Evolutionary conservation across 129 eudicot species (phyloP), one percentile per base, ranked within the genome.

Genomic region (Centrapalus pauciflorus): DNA sequence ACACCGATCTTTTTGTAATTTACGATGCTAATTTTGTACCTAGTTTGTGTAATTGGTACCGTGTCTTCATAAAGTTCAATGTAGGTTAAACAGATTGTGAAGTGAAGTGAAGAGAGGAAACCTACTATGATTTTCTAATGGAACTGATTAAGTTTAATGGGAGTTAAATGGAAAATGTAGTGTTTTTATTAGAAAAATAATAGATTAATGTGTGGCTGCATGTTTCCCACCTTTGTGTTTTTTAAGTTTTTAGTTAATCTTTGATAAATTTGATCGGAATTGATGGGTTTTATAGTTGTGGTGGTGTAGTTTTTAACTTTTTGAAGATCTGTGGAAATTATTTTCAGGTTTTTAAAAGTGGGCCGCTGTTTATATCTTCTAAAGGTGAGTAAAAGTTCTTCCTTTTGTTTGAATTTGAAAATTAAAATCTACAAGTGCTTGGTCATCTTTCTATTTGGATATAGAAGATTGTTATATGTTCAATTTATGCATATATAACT

Each of bases 331-430:
- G 59, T 37, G 46, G 49, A 64, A 38, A 52, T 58, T 32, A 17
- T 63, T 55, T 72, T 37, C 91, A 93, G 98, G 90, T 89, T 48
- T 88, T 93, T 74, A 93, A 89, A 82, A 93, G 96, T 46, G 98
- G 98, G 65, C 95, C 94, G 12, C 83, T 93, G 33, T 87, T 88
- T 71, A 93, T 93, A 67, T 93, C 98, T 48, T 93, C 98, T 0
- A 93, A 89, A 88, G 96, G 98, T 88, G 55, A 54, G 88, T 80
- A 2, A 45, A 65, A 1, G 5, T 34, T 62, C 28, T 55, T 51
- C 17, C 48, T 45, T 45, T 49, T 67, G 0, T 30, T 27, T 69
- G 7, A 30, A 12, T 14, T 55, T 26, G 20, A 48, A 28, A 34
- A n/a, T n/a, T n/a, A n/a, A n/a, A n/a, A n/a, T n/a, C 21, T 23